Percentiles rank a stretch among this genome's conserved stretches.
phyloP scores from a whole-genome alignment of 495 filamentous ascomycete genomes.

The Talaromyces nanjingensis region DNA sequence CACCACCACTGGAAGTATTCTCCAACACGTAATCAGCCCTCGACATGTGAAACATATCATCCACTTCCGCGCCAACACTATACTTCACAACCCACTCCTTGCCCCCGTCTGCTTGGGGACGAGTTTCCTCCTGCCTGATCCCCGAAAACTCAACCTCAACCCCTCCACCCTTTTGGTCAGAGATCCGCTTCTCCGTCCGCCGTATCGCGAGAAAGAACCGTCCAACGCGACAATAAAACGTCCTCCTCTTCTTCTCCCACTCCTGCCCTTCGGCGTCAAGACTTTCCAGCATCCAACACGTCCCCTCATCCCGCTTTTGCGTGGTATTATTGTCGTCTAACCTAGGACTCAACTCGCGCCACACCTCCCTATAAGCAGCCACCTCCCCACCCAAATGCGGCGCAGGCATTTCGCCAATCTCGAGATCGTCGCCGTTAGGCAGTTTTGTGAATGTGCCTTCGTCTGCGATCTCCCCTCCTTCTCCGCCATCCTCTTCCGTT shows the following conservation, averaged over 20 bases:
- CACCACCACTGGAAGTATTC: neutral
- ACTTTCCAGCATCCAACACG: neutral
- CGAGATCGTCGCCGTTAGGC: conserved; percentile 35
- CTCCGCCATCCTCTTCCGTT: neutral
- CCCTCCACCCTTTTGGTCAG: neutral
- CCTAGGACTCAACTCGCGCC: conserved; percentile 21
- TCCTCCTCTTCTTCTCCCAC: neutral
- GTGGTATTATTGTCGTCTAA: neutral
- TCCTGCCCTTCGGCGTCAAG: neutral
- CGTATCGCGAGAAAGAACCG: neutral
- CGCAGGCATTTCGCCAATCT: conserved; percentile 33
- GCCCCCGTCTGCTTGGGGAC: neutral
- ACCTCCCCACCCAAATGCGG: conserved; percentile 28
- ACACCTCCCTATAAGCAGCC: conserved; percentile 32
- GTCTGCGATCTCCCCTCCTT: conserved; percentile 17
- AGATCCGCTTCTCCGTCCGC: neutral
- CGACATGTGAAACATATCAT: neutral
- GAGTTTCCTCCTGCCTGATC: neutral
- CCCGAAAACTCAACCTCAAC: neutral
- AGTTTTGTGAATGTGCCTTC: conserved; percentile 30
- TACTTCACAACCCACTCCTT: neutral
- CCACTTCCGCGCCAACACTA: neutral
- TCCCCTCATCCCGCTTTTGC: neutral
- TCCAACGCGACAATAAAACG: neutral
- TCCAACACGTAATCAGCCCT: neutral